These are phyloP conservation scores for Cladorrhinum sp. DNA, from an alignment of 2,329 filamentous ascomycete genomes.

Conservation along the genomic window DNA sequence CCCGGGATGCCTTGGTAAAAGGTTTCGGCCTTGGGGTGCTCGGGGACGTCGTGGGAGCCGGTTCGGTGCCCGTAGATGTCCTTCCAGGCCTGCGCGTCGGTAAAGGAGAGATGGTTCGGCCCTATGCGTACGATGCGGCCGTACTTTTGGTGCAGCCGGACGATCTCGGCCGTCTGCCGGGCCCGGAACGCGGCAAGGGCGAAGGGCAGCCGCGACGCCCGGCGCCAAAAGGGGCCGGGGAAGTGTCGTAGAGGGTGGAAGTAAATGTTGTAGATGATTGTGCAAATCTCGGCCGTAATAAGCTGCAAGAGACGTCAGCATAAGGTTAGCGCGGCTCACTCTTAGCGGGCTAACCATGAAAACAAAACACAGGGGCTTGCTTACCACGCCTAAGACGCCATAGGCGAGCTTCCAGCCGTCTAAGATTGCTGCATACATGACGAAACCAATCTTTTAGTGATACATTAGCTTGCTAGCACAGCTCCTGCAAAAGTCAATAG, in stretches of 20 bases:
- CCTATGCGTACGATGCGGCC: conserved; percentile 43
- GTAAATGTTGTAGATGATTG: conserved; percentile 28
- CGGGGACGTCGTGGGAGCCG: too few species aligned
- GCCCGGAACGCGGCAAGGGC: conserved; percentile 75
- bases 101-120: conserved; percentile 42
- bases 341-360: too few species aligned
- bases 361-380: too few species aligned
- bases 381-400: too few species aligned
- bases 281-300: too few species aligned
- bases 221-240: conserved; percentile 27
- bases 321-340: too few species aligned
- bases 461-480: too few species aligned
- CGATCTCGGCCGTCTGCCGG: conserved; percentile 59
- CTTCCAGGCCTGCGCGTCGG: conserved; percentile 34
- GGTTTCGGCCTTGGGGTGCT: conserved; percentile 16
- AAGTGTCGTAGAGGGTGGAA: conserved; percentile 28
- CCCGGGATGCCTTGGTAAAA: conserved; percentile 22
- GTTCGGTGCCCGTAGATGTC: conserved; percentile 30
- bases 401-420: too few species aligned
- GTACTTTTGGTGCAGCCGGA: conserved; percentile 34
- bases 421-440: too few species aligned
- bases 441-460: too few species aligned
- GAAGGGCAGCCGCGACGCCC: conserved; percentile 24
- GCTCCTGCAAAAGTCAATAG: too few species aligned
- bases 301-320: too few species aligned